These are phyloP conservation scores for Kalanchoe fedtschenkoi DNA, from an alignment of 164 flowering plant species.

Conservation along the genomic window DNA sequence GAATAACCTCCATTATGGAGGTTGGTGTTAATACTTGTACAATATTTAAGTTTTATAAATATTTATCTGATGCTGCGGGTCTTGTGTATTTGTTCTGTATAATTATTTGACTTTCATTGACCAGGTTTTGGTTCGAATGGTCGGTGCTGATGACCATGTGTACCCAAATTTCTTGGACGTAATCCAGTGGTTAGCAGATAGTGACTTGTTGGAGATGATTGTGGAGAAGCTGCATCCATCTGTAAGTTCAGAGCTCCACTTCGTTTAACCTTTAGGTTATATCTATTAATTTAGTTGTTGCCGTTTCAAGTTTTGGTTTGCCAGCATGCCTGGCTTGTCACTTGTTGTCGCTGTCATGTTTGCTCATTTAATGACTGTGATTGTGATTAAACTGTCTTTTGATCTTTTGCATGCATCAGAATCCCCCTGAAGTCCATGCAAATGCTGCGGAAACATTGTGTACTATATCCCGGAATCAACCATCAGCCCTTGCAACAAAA, in stretches of 20 bases:
- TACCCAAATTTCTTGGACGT: conserved; percentile 82
- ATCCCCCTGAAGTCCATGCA: conserved; percentile 87
- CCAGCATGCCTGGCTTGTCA: background rate
- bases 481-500: conserved; percentile 71
- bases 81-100: background rate
- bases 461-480: conserved; percentile 70
- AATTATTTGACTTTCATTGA: conserved; percentile 5
- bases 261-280: too few species aligned
- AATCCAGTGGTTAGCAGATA: conserved; percentile 92
- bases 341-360: background rate
- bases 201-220: conserved; percentile 89
- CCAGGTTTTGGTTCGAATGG: conserved; percentile 86
- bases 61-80: background rate
- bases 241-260: conserved; percentile 40
- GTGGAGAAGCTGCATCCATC: conserved; percentile 83
- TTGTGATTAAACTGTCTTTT: conserved; percentile 5
- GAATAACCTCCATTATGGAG: conserved; percentile 99
- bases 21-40: conserved; percentile 20
- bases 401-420: conserved; percentile 28
- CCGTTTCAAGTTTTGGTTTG: background rate
- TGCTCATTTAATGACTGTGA: background rate
- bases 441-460: conserved; percentile 91
- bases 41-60: background rate
- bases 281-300: background rate
- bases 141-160: conserved; percentile 87